Evolutionary conservation across 305 asterid species (phyloP).

Genomic region (Solanum hybrid): DNA sequence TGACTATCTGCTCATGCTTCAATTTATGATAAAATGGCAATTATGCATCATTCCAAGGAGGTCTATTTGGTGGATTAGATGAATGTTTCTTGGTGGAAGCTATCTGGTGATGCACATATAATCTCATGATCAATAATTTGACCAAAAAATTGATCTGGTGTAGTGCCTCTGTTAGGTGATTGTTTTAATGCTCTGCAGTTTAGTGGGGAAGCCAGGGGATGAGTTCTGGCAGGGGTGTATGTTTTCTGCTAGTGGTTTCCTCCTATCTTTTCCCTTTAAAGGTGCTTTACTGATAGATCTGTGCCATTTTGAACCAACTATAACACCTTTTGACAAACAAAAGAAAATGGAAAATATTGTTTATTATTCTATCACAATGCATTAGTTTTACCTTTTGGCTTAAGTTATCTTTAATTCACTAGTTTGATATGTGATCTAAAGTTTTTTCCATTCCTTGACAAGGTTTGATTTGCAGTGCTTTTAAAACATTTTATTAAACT

Average conservation of each 20-base stretch:
- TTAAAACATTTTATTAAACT: conserved; percentile 20
- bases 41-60: background rate
- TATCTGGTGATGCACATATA: background rate
- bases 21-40: background rate
- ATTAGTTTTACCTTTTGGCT: background rate
- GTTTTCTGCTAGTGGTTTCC: background rate
- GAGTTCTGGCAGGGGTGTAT: background rate
- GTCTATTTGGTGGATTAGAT: background rate
- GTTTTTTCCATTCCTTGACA: background rate
- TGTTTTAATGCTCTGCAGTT: background rate
- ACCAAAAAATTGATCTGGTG: background rate
- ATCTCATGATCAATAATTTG: background rate
- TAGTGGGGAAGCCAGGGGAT: background rate
- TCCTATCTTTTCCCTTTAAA: background rate
- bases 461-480: conserved; percentile 17
- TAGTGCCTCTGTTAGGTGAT: background rate
- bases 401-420: background rate
- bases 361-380: background rate
- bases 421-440: background rate
- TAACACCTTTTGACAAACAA: background rate
- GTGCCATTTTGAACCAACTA: background rate
- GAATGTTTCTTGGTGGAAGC: background rate
- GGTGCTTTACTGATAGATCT: background rate
- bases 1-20: background rate
- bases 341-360: background rate